Evolutionary conservation across 2,329 filamentous ascomycete genomes (phyloP).

Genomic region (Davidsoniella neocaledoniae): DNA sequence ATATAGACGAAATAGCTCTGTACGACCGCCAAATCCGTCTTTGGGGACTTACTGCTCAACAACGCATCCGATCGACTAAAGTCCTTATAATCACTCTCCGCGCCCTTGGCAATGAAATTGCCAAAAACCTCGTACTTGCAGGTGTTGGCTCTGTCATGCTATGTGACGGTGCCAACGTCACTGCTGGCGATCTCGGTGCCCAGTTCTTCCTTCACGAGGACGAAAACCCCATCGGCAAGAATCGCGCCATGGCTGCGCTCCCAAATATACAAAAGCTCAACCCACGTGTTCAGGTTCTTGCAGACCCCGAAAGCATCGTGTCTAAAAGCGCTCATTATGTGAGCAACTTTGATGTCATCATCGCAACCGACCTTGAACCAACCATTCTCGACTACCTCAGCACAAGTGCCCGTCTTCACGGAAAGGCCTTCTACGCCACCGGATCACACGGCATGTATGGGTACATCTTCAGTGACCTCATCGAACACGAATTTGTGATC

Average conservation of each 20-base stretch:
- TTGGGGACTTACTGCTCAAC: slow-evolving; percentile 91
- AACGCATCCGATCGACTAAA: slow-evolving; percentile 76
- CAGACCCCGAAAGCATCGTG: slow-evolving; percentile 51
- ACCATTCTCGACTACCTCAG: slow-evolving; percentile 64
- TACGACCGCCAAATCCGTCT: slow-evolving; percentile 96
- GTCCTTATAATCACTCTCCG: slow-evolving; percentile 80
- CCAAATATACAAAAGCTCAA: slow-evolving; percentile 74
- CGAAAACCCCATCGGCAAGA: slow-evolving; percentile 56
- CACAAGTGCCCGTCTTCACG: slow-evolving; percentile 62
- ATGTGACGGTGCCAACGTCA: slow-evolving; percentile 59
- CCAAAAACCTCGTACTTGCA: slow-evolving; percentile 91
- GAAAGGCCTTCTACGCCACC: slow-evolving; percentile 6
- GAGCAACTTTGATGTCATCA: slow-evolving; percentile 63
- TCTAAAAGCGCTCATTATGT: slow-evolving; percentile 60
- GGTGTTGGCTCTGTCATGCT: slow-evolving; percentile 84
- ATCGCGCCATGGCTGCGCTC: slow-evolving; percentile 67
- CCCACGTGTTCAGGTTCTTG: slow-evolving; percentile 62
- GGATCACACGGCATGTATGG: slow-evolving; percentile 56
- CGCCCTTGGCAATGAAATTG: slow-evolving; percentile 81
- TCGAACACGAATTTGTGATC: slow-evolving; percentile 77
- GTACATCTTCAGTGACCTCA: slow-evolving; percentile 86
- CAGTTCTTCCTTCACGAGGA: slow-evolving; percentile 62
- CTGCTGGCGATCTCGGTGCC: slow-evolving; percentile 61
- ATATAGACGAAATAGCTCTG: slow-evolving; percentile 80
- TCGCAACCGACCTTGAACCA: slow-evolving; percentile 76